Base-by-base conservation (phyloP, 306 rosid species). In the Parietaria judaica region DNA sequence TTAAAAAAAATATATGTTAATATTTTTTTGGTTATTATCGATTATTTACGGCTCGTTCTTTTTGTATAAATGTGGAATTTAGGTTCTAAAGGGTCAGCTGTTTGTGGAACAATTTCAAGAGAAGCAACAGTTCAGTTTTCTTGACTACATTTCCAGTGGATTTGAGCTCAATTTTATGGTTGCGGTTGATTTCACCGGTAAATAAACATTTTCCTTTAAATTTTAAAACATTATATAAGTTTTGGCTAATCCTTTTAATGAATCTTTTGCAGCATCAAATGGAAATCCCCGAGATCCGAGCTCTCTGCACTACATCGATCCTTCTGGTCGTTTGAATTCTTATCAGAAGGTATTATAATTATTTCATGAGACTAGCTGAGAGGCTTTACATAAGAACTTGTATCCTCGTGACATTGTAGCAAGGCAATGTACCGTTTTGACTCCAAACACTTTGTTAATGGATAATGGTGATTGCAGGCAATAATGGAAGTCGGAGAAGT, bases 111-210 rank as follows among this genome's bases (percentile, higher is more conserved):
- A 70, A 14, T 88, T 71, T 44, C 8, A 36, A 53, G 94, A 86
- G 76, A 92, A 74, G 76, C 77, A 78, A 44, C 95, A 80, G 12
- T 82, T 71, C 74, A 88, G 81, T 64, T 92, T 92, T 74, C 67
- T 92, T 15, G 99, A 92, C 63, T 92, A 92, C 76, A 82, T 88
- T 72, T 85, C 94, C 14, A 82, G 79, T 67, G 96, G 96, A 54
- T 92, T 86, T 77, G 86, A 86, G 78, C 83, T 92, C 14, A 92
- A 88, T 75, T 92, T 86, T 68, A 88, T 88, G 99, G 96, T 92
- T 56, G 96, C 94, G 4, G 78, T 92, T 13, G 98, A 92, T 65
- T 88, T 92, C 81, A 92, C 94, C 0, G 90, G 99, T 92, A 72
- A 13, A 44, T 36, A 44, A 13, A 48, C 14, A 10, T 17, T 57